Evolutionary conservation across 2,329 filamentous ascomycete genomes (phyloP).

Genomic region (Venturia carpophila): DNA sequence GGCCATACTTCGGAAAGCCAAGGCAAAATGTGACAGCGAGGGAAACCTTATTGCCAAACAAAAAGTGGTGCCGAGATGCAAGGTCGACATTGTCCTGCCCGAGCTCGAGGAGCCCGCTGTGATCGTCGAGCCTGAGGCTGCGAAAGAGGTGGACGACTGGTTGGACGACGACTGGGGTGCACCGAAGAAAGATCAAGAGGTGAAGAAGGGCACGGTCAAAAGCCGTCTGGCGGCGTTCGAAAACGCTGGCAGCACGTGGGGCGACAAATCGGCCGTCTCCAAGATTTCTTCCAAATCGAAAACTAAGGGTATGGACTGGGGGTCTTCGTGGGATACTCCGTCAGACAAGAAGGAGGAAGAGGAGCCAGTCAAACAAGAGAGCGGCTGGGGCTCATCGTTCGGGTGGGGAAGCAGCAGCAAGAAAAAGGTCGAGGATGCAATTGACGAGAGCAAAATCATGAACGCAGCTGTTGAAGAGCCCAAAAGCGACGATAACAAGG

Average conservation of each 20-base stretch:
- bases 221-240: slow-evolving; percentile 16
- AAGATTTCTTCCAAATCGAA: slow-evolving; percentile 21
- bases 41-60: slow-evolving; percentile 11
- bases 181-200: slow-evolving; percentile 24
- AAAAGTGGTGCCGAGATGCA: slow-evolving; percentile 10
- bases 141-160: slow-evolving; percentile 9
- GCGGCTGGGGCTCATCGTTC: slow-evolving; percentile 3
- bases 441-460: slow-evolving; percentile 28
- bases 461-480: slow-evolving; percentile 46
- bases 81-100: slow-evolving; percentile 13
- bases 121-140: not conserved
- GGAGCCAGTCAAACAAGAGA: not conserved
- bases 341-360: slow-evolving; percentile 23
- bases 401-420: slow-evolving; percentile 15
- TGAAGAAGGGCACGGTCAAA: slow-evolving; percentile 20
- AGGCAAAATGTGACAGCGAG: slow-evolving; percentile 15
- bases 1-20: slow-evolving; percentile 6
- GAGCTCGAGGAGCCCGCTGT: slow-evolving; percentile 6
- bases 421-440: slow-evolving; percentile 21
- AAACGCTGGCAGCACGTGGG: slow-evolving; percentile 18
- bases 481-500: slow-evolving; percentile 41
- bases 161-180: slow-evolving; percentile 24
- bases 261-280: slow-evolving; percentile 7
- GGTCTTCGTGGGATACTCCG: slow-evolving; percentile 24
- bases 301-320: slow-evolving; percentile 26